A percentile compares a stretch with the other conserved stretches of the same genome.
Conservation (phyloP, 257 asterid species). For the Gardenia jasminoides region DNA sequence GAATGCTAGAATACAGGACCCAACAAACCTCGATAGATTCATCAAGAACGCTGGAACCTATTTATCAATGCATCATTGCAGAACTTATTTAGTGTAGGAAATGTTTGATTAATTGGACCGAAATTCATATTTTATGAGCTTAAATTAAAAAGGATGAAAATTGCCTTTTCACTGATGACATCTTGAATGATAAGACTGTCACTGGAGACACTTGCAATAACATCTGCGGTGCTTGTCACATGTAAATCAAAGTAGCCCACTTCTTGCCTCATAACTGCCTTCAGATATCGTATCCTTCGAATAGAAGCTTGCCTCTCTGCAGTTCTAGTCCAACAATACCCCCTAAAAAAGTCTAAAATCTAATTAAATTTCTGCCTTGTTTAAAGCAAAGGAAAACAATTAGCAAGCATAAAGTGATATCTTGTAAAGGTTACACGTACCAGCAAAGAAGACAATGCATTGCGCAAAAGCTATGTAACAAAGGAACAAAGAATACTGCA, state of each 20-base stretch:
- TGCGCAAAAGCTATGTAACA: too few species aligned
- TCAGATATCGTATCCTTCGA: constrained; percentile 58
- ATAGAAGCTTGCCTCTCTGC: constrained; percentile 91
- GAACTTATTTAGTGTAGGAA: too few species aligned
- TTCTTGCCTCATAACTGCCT: constrained; percentile 92
- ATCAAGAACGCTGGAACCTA: constrained; percentile 78
- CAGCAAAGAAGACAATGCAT: too few species aligned
- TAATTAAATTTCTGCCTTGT: too few species aligned
- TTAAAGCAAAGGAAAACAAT: not conserved
- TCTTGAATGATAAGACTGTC: constrained; percentile 86
- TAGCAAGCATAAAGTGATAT: constrained; percentile 15
- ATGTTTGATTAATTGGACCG: too few species aligned
- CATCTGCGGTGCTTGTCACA: constrained; percentile 84
- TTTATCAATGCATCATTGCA: not conserved
- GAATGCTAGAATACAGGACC: constrained; percentile 62
- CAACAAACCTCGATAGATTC: constrained; percentile 64
- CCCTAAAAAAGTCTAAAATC: too few species aligned
- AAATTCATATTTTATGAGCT: too few species aligned
- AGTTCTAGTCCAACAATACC: constrained; percentile 94
- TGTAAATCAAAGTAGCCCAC: constrained; percentile 88
- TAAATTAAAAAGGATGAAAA: not conserved
- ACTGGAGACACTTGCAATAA: constrained; percentile 70
- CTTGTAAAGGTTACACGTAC: too few species aligned
- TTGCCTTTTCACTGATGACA: constrained; percentile 82
- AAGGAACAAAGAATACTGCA: too few species aligned